phyloP scores from a whole-genome alignment of 495 filamentous ascomycete species.

The Chlorociboria aeruginascens region DNA sequence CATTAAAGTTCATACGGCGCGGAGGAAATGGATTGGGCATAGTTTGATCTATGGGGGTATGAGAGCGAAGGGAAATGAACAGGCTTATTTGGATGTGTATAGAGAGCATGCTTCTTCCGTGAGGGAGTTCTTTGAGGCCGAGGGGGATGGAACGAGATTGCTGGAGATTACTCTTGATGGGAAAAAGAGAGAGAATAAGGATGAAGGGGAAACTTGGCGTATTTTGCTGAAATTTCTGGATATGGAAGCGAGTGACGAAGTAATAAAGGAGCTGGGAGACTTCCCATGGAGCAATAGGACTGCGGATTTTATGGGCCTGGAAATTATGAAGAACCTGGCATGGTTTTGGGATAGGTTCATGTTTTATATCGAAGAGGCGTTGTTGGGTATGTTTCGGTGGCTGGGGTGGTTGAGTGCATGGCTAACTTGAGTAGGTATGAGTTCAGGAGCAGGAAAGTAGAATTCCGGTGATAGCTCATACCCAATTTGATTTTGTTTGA shows the following conservation, averaged over 20 bases:
- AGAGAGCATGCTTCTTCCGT: neutral
- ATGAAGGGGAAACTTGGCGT: neutral
- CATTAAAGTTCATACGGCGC: neutral
- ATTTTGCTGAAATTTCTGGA: conserved; percentile 1
- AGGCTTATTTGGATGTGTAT: conserved; percentile 3
- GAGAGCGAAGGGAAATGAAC: conserved; percentile 1
- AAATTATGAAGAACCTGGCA: neutral
- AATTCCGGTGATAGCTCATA: no score
- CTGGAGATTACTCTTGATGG: conserved; percentile 2
- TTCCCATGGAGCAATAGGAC: conserved; percentile 3
- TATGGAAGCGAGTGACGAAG: neutral
- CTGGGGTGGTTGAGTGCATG: neutral
- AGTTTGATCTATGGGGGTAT: conserved; percentile 1
- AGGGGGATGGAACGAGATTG: neutral
- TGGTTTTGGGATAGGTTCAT: neutral
- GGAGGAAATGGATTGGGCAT: neutral
- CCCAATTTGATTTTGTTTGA: no score
- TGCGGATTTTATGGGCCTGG: neutral
- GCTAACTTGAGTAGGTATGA: no score
- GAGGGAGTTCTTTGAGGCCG: neutral
- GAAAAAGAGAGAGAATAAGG: neutral
- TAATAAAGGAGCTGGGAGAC: neutral
- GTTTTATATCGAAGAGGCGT: neutral
- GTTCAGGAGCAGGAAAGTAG: no score
- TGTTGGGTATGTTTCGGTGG: neutral